Conservation (phyloP, 164 flowering plant genomes). For the Buxus sempervirens region DNA sequence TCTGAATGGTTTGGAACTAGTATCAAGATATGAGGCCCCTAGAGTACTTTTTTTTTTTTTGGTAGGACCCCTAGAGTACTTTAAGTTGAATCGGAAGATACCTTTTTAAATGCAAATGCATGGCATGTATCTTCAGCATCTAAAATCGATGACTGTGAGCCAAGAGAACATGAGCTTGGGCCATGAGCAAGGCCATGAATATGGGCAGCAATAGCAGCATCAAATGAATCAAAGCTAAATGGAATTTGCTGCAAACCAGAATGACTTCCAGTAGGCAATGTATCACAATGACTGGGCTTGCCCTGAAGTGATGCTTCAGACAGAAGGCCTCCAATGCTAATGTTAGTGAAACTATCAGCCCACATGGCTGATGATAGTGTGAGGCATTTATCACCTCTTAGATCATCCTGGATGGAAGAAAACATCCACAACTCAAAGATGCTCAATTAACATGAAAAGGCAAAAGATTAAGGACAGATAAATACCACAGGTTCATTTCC, state of each 20-base stretch:
- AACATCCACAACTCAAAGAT: slow-evolving; percentile 2
- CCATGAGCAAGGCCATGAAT: slow-evolving; percentile 23
- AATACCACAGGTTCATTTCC: slow-evolving; percentile 10
- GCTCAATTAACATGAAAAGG: background rate
- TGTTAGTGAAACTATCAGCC: slow-evolving; percentile 44
- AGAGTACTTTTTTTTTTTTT: slow-evolving; percentile 21
- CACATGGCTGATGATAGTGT: slow-evolving; percentile 28
- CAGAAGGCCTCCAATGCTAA: slow-evolving; percentile 75
- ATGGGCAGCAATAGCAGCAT: slow-evolving; percentile 44
- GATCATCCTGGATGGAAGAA: slow-evolving; percentile 24
- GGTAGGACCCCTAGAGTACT: too few species aligned
- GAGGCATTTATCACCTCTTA: slow-evolving; percentile 9
- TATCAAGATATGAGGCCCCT: slow-evolving; percentile 20
- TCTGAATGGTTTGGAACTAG: slow-evolving; percentile 24
- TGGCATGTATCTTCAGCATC: slow-evolving; percentile 84
- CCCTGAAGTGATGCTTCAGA: slow-evolving; percentile 68
- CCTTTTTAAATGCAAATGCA: slow-evolving; percentile 52
- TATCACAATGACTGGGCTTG: slow-evolving; percentile 18
- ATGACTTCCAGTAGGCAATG: slow-evolving; percentile 8
- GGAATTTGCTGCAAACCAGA: slow-evolving; percentile 26
- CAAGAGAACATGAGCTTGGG: slow-evolving; percentile 22
- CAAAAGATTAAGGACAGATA: background rate
- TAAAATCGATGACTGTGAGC: slow-evolving; percentile 40
- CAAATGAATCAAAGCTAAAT: slow-evolving; percentile 46
- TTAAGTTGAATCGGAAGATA: slow-evolving; percentile 20